phyloP scores from a whole-genome alignment of 2,329 filamentous ascomycete species.

The Teratosphaeriaceae sp. region DNA sequence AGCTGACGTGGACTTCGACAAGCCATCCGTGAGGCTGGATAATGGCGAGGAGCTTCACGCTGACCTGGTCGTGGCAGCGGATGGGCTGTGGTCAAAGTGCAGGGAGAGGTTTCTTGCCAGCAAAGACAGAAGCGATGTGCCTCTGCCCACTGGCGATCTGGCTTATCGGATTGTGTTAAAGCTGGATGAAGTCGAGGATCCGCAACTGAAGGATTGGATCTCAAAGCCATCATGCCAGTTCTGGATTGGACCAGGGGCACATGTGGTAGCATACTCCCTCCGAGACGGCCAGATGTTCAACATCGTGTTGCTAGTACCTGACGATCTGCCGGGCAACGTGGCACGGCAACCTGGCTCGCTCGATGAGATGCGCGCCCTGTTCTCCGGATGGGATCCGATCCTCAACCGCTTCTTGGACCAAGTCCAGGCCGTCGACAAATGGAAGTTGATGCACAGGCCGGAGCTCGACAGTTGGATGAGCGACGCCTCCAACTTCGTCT shows the following conservation, averaged over 20 bases:
- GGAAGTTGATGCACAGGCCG: conserved; percentile 57
- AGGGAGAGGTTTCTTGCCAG: conserved; percentile 43
- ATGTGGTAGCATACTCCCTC: conserved; percentile 58
- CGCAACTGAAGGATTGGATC: conserved; percentile 47
- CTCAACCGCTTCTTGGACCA: conserved; percentile 40
- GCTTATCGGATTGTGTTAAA: conserved; percentile 57
- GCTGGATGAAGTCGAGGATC: conserved; percentile 46
- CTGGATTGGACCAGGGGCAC: conserved; percentile 57
- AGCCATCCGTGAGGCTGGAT: conserved; percentile 35
- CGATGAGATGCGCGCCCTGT: conserved; percentile 55
- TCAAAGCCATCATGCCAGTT: conserved; percentile 48
- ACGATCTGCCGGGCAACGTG: conserved; percentile 52
- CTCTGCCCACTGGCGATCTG: conserved; percentile 56
- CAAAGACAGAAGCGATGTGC: conserved; percentile 35
- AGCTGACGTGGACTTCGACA: conserved; percentile 42
- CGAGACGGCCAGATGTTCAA: conserved; percentile 56
- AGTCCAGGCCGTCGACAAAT: conserved; percentile 58
- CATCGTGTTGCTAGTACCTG: conserved; percentile 58
- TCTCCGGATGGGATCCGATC: conserved; percentile 59
- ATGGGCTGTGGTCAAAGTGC: conserved; percentile 57
- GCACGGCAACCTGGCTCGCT: conserved; percentile 47
- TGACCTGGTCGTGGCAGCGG: conserved; percentile 57
- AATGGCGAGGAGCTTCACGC: conserved; percentile 37
- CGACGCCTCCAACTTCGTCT: conserved; percentile 43
- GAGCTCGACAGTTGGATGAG: conserved; percentile 52